Evolutionary conservation across 2,329 filamentous ascomycete species (phyloP).

Genomic region (Eutypella sp.): DNA sequence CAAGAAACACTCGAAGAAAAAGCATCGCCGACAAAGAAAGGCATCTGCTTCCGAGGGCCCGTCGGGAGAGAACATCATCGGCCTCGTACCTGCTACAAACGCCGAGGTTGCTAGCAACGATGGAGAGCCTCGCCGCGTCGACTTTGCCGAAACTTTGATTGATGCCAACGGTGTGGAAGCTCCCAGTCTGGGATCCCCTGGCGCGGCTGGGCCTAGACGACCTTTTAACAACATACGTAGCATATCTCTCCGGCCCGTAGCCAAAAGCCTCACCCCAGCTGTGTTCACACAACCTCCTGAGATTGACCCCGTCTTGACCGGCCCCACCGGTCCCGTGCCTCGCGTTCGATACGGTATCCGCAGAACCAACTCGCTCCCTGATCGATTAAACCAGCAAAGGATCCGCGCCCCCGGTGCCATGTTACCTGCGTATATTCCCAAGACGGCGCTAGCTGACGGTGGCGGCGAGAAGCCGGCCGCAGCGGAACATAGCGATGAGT

Average conservation of each 20-base stretch:
- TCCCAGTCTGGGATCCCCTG: constrained; percentile 21
- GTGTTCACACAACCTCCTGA: constrained; percentile 56
- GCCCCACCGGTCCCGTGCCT: constrained; percentile 43
- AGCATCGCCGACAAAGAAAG: constrained; percentile 31
- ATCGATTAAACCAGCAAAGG: constrained; percentile 50
- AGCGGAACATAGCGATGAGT: constrained; percentile 38
- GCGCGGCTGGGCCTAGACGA: constrained; percentile 32
- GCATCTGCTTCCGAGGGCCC: constrained; percentile 12
- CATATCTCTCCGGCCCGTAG: constrained; percentile 57
- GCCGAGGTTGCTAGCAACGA: constrained; percentile 11
- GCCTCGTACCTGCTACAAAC: constrained; percentile 16
- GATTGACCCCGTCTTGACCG: constrained; percentile 16
- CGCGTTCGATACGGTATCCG: constrained; percentile 61
- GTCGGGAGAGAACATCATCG: constrained; percentile 28
- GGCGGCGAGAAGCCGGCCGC: constrained; percentile 14
- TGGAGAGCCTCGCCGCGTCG: constrained; percentile 51
- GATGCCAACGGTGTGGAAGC: constrained; percentile 21
- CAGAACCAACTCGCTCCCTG: constrained; percentile 69
- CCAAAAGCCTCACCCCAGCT: constrained; percentile 64
- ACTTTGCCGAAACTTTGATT: constrained; percentile 41
- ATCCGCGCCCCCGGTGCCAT: constrained; percentile 45
- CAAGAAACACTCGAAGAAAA: constrained; percentile 39
- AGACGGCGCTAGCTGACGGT: constrained; percentile 29
- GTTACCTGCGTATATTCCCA: constrained; percentile 42
- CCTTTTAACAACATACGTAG: constrained; percentile 53